Percentiles rank a stretch among this genome's conserved stretches.
These are phyloP conservation scores for Ganoderma resinaceum DNA, from an alignment of 1,284 basidiomycete species.

Conservation along the genomic window DNA sequence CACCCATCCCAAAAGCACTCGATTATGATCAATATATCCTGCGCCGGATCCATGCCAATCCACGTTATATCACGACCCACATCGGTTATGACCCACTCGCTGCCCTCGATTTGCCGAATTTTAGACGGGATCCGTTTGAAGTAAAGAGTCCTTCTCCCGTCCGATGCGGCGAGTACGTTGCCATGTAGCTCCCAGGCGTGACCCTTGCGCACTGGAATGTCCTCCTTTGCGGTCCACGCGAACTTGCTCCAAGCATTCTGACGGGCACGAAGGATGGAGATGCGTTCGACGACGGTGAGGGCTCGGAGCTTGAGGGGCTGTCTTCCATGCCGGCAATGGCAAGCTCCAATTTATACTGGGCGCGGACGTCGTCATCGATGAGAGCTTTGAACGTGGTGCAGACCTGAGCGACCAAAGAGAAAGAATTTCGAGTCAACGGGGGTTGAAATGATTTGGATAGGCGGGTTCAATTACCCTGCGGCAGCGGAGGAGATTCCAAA, in stretches of 20 bases:
- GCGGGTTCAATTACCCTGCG: conserved; percentile 40
- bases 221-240: conserved; percentile 44
- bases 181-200: conserved; percentile 63
- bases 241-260: conserved; percentile 56
- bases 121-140: conserved; percentile 39
- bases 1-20: no score
- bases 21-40: no score
- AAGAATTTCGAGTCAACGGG: background rate
- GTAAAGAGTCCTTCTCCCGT: conserved; percentile 39
- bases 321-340: conserved; percentile 54
- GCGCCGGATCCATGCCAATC: conserved; percentile 65
- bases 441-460: background rate
- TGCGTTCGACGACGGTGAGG: conserved; percentile 44
- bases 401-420: conserved; percentile 44
- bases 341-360: conserved; percentile 63
- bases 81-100: conserved; percentile 53
- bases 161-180: conserved; percentile 60
- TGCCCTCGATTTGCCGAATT: conserved; percentile 52
- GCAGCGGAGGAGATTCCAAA: conserved; percentile 46
- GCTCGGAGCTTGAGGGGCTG: conserved; percentile 43
- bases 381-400: conserved; percentile 48
- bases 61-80: conserved; percentile 55
- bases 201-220: conserved; percentile 46
- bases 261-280: conserved; percentile 50
- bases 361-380: conserved; percentile 44